These are phyloP conservation scores for Backusella westeae DNA, from an alignment of 192 early-diverging fungal genomes.

Conservation along the genomic window DNA sequence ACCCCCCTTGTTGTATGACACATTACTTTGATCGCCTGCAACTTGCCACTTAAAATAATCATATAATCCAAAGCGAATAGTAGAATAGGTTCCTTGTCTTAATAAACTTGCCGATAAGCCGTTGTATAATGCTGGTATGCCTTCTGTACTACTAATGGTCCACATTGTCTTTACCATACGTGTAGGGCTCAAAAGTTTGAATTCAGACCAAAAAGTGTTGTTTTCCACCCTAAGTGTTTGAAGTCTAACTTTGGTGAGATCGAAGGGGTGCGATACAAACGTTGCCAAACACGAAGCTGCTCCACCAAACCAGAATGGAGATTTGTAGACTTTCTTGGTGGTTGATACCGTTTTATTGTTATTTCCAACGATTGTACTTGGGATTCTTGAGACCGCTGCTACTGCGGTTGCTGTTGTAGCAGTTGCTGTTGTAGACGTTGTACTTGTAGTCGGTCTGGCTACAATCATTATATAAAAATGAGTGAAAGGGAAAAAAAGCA, in stretches of 20 bases:
- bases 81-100: slow-evolving; percentile 78
- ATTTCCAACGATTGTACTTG: background rate
- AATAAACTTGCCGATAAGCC: slow-evolving; percentile 72
- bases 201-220: slow-evolving; percentile 14
- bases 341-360: background rate
- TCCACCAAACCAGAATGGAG: slow-evolving; percentile 40
- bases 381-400: background rate
- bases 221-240: slow-evolving; percentile 39
- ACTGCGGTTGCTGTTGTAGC: background rate
- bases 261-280: slow-evolving; percentile 77
- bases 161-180: slow-evolving; percentile 74
- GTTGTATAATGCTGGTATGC: slow-evolving; percentile 63
- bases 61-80: slow-evolving; percentile 77
- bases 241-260: slow-evolving; percentile 88
- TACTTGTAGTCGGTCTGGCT: background rate
- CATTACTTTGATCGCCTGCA: slow-evolving; percentile 50
- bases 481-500: background rate
- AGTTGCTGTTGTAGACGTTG: background rate
- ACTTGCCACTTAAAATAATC: slow-evolving; percentile 62
- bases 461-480: slow-evolving; percentile 4
- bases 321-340: background rate
- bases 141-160: slow-evolving; percentile 66
- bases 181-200: slow-evolving; percentile 15
- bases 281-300: slow-evolving; percentile 55
- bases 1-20: background rate